Base-by-base conservation (phyloP, 768 basidiomycete species). In the Mrakia frigida region DNA sequence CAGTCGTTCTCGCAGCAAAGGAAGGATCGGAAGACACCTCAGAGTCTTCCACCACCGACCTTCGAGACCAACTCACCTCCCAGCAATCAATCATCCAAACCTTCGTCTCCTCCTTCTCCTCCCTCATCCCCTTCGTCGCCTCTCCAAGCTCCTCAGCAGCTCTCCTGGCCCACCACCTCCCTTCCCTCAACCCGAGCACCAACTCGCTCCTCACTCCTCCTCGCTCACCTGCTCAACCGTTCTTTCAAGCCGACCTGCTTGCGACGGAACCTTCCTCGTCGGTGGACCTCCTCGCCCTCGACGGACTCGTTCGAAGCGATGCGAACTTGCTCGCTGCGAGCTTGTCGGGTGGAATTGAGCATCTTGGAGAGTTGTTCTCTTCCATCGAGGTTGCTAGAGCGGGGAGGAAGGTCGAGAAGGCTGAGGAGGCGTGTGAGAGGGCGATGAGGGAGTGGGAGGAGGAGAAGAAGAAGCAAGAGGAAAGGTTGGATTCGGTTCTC, bases 61-160 rank as follows among this genome's bases (percentile, higher is more conserved):
- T 59, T 59, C 13, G 43, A 18, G 16, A 5, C 9, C 72, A 61
- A 16, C n/a, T 60, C 1, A 23, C 37, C 18, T 0, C 23, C 39
- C 39, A 61, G 28, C 2, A 21, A 11, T 13, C 21, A 2, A 28
- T n/a, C 13, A 35, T 69, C 63, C 35, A 67, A 21, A 35, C 35
- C 1, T 59, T 77, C n/a, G 25, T 59, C 11, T 37, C 63, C 0
- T 21, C 76, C 21, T 25, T 77, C 21, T 28, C 59, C 21, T 3
- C 18, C 14, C 70, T 60, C 16, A 56, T 77, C 23, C 63, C 76
- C 23, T 73, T 77, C 25, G 71, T 77, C 41, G 52, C 71, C 25
- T 73, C 76, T 0, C 63, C 70, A 4, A 23, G 35, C 9, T 35
- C 46, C 18, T 21, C 65, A 31, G 31, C 56, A 9, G 74, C 74